Evolutionary conservation across 169 alveolate species (phyloP).

Genomic region (Theileria orientalis): DNA sequence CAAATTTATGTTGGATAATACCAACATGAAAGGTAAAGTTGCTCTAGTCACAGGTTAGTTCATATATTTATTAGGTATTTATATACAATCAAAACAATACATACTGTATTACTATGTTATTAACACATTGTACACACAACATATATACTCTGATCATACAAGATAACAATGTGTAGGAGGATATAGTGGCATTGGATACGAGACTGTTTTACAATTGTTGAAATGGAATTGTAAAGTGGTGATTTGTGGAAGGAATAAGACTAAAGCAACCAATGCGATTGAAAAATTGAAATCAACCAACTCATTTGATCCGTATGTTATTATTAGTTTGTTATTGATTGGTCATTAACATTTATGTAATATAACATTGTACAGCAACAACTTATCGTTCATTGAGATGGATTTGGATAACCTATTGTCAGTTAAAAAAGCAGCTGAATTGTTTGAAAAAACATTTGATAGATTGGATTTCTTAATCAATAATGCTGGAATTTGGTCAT

Average conservation of each 20-base stretch:
- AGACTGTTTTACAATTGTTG: slow-evolving; percentile 37
- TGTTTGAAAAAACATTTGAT: slow-evolving; percentile 10
- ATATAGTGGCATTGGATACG: slow-evolving; percentile 44
- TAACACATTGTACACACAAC: too few relatives aligned
- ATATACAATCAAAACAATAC: too few relatives aligned
- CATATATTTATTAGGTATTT: too few relatives aligned
- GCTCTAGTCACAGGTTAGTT: slow-evolving; percentile 18
- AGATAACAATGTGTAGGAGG: slow-evolving; percentile 37
- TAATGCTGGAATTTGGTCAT: slow-evolving; percentile 43
- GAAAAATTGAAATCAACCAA: slow-evolving; percentile 28
- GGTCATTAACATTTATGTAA: too few relatives aligned
- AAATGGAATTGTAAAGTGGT: slow-evolving; percentile 60
- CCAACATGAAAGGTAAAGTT: slow-evolving; percentile 18
- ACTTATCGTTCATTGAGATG: slow-evolving; percentile 50
- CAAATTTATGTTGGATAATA: not conserved
- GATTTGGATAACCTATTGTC: slow-evolving; percentile 51
- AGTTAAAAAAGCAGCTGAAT: slow-evolving; percentile 28
- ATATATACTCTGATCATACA: not conserved
- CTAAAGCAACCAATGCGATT: slow-evolving; percentile 61
- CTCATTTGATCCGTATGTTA: slow-evolving; percentile 23
- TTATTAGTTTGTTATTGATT: not conserved
- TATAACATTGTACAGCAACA: slow-evolving; percentile 23
- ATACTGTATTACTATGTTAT: too few relatives aligned
- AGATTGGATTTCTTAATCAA: slow-evolving; percentile 52
- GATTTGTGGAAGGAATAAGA: slow-evolving; percentile 45